Evolutionary conservation across 2,329 filamentous ascomycete genomes (phyloP).

Genomic region (Alternaria ethzedia): DNA sequence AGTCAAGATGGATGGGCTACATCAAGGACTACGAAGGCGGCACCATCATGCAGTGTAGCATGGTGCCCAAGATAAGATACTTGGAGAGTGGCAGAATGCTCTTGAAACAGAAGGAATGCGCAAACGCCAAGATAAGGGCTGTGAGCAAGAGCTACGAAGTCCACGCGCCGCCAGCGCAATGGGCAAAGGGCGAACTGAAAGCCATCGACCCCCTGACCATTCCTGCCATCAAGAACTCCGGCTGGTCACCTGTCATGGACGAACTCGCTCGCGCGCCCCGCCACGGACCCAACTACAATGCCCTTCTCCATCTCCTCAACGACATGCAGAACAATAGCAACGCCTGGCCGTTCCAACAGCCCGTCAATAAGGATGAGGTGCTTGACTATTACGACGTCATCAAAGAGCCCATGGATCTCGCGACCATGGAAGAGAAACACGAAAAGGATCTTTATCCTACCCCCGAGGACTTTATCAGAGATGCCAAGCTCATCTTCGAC

Average conservation of each 20-base stretch:
- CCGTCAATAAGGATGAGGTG: conserved; percentile 94
- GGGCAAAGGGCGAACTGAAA: conserved; percentile 71
- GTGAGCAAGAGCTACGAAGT: conserved; percentile 88
- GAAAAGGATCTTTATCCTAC: conserved; percentile 91
- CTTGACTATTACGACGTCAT: conserved; percentile 99
- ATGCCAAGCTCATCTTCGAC: conserved; percentile 87
- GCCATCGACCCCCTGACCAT: conserved; percentile 86
- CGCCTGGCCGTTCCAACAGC: conserved; percentile 92
- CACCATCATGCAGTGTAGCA: conserved; percentile 98
- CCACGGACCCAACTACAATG: conserved; percentile 95
- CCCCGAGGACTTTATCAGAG: conserved; percentile 89
- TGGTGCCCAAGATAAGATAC: conserved; percentile 94
- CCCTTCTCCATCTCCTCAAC: conserved; percentile 89
- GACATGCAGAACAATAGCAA: conserved; percentile 93
- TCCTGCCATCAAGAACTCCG: conserved; percentile 84
- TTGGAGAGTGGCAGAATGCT: conserved; percentile 93
- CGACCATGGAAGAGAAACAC: conserved; percentile 94
- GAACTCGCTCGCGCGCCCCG: conserved; percentile 92
- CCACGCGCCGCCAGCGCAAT: conserved; percentile 83
- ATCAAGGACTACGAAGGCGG: conserved; percentile 99
- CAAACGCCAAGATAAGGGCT: conserved; percentile 91
- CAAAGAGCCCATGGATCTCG: conserved; percentile 95
- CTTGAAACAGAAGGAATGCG: conserved; percentile 94
- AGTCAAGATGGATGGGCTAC: conserved; percentile 96
- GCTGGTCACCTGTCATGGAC: conserved; percentile 98